phyloP scores from a whole-genome alignment of 2,329 filamentous ascomycete genomes.

The Neonectria faginata region DNA sequence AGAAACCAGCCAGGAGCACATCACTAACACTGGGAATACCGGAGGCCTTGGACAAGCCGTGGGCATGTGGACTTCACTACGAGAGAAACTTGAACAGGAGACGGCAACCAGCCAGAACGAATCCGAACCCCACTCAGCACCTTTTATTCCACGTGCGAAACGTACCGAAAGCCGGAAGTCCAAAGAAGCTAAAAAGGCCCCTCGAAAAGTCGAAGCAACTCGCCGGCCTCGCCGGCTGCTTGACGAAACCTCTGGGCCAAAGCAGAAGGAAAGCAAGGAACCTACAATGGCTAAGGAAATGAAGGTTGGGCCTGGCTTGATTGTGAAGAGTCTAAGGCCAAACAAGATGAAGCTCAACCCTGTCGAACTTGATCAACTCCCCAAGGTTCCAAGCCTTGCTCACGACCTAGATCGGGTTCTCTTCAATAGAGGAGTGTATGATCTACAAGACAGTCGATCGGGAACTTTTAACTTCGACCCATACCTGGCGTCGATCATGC shows the following conservation, averaged over 20 bases:
- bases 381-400: conserved; percentile 69
- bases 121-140: not conserved
- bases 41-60: conserved; percentile 9
- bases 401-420: conserved; percentile 89
- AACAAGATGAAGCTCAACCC: conserved; percentile 44
- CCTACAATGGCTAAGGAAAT: conserved; percentile 8
- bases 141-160: not conserved
- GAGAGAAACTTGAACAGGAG: conserved; percentile 41
- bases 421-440: conserved; percentile 94
- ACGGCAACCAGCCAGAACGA: not conserved
- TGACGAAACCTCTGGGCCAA: conserved; percentile 1
- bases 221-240: not conserved
- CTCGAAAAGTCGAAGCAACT: not conserved
- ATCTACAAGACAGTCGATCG: conserved; percentile 88
- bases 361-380: conserved; percentile 49
- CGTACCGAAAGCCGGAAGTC: not conserved
- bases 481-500: conserved; percentile 93
- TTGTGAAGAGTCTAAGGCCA: conserved; percentile 48
- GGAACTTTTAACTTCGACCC: conserved; percentile 97
- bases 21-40: not conserved
- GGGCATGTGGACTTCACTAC: conserved; percentile 47
- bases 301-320: conserved; percentile 26
- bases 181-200: not conserved
- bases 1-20: not conserved
- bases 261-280: conserved; percentile 3